These are phyloP conservation scores for Delonix regia DNA, from an alignment of 306 rosid genomes.

Conservation along the genomic window DNA sequence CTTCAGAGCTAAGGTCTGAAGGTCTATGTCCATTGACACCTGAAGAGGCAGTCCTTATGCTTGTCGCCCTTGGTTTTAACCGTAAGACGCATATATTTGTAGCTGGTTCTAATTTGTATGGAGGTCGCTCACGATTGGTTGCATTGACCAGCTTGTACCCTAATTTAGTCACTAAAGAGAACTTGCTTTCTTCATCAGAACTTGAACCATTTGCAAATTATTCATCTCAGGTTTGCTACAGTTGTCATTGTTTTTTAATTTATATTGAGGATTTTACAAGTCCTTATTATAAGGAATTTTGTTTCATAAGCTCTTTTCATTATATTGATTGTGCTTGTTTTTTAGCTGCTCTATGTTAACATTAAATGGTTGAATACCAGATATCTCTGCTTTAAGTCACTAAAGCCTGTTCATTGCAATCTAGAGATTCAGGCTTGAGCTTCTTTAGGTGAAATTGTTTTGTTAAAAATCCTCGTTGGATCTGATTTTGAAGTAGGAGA, in stretches of 20 bases:
- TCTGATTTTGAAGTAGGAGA: not conserved
- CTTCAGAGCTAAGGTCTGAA: conserved; percentile 81
- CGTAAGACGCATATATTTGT: conserved; percentile 81
- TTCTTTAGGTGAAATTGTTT: not conserved
- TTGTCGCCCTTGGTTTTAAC: conserved; percentile 95
- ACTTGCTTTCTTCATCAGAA: conserved; percentile 72
- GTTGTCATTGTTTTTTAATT: conserved; percentile 23
- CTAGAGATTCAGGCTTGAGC: not conserved
- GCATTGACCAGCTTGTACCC: conserved; percentile 90
- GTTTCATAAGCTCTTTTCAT: not conserved
- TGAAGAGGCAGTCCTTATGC: conserved; percentile 94
- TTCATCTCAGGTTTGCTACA: conserved; percentile 83
- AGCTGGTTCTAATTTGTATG: conserved; percentile 94
- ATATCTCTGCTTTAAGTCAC: not conserved
- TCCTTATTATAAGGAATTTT: not conserved
- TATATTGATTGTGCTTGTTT: not conserved
- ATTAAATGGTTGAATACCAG: not conserved
- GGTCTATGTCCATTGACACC: conserved; percentile 94
- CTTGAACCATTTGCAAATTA: conserved; percentile 80
- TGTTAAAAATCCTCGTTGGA: not conserved
- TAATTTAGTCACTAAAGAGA: conserved; percentile 92
- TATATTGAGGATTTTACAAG: conserved; percentile 8
- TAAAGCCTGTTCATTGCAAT: not conserved
- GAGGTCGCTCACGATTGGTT: conserved; percentile 73
- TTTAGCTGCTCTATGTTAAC: not conserved